Base-by-base conservation (phyloP, 129 eudicot genomes). In the Rutidosis leptorrhynchoides region DNA sequence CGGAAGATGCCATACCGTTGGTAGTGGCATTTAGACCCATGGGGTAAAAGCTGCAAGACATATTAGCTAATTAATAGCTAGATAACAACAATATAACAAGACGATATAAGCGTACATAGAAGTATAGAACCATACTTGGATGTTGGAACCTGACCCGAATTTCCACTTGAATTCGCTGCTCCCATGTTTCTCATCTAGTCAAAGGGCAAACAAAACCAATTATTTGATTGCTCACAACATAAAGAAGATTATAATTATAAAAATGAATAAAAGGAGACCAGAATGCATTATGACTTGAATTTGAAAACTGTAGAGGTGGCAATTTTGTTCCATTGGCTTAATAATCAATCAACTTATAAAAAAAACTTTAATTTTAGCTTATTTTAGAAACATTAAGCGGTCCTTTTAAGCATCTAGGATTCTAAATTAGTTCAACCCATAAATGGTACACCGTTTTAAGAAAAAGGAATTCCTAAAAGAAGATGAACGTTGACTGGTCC, bases 171-270 rank as follows among this genome's bases (percentile, higher is more conserved):
- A 27, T 67, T 84, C 65, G 72, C 29, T 28, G 82, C 63, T 70
- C 75, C 88, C 70, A 73, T 58, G 70, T 71, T 87, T 49, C 88
- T 90, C 79, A 81, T 80, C 96, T 87, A 75, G 51, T 49, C 30
- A 74, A 58, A 49, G 45, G 12, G 55, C 33, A 80, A 49, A 32
- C 15, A 29, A 70, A 43, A 46, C 37, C 72, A 69, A 51, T 35
- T 67, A 6, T 59, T 49, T 14, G 3, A 52, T 37, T 46, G 45
- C 2, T 30, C 20, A 15, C 30, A 61, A 46, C 15, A 24, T 53
- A 14, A 55, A 35, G 7, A 28, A 48, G 49, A 59, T 45, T 55
- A 55, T 35, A 56, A 68, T 17, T 40, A 22, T 28, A 67, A 20
- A 51, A 30, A 40, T 40, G n/a, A 40, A 5, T 40, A 40, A 40